Conservation (phyloP, 805 yeast species). For the Teunomyces funiuensis region DNA sequence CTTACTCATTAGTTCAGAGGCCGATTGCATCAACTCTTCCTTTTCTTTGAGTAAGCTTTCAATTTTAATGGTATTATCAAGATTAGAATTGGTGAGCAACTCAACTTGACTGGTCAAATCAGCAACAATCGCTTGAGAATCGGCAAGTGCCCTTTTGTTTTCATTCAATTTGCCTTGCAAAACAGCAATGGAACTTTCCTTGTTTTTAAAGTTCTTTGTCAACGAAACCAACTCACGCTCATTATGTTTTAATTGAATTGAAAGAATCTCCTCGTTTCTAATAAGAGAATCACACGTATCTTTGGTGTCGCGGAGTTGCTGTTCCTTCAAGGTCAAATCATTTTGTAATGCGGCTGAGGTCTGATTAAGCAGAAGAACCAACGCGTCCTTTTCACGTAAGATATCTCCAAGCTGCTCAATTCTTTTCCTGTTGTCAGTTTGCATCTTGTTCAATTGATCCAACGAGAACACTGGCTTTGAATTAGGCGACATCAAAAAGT, state of each 20-base stretch:
- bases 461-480: slow-evolving; percentile 33
- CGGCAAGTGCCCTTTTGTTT: not conserved
- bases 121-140: not conserved
- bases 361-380: slow-evolving; percentile 1
- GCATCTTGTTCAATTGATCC: slow-evolving; percentile 25
- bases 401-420: slow-evolving; percentile 8
- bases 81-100: slow-evolving; percentile 12
- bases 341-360: slow-evolving; percentile 5
- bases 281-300: slow-evolving; percentile 7
- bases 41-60: slow-evolving; percentile 19
- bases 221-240: slow-evolving; percentile 27
- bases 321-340: slow-evolving; percentile 8
- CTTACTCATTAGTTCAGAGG: slow-evolving; percentile 6
- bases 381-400: slow-evolving; percentile 7
- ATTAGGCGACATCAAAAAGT: slow-evolving; percentile 31
- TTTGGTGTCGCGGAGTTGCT: slow-evolving; percentile 4
- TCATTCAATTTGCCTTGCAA: slow-evolving; percentile 9
- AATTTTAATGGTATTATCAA: slow-evolving; percentile 13
- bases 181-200: slow-evolving; percentile 8
- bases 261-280: slow-evolving; percentile 12
- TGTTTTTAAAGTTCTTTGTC: slow-evolving; percentile 22
- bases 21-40: slow-evolving; percentile 12
- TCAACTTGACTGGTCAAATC: slow-evolving; percentile 7
- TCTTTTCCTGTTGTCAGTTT: slow-evolving; percentile 16
- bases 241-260: slow-evolving; percentile 25